Conservation (phyloP, 371 early-diverging fungal genomes). For the Batkoa obscura region DNA sequence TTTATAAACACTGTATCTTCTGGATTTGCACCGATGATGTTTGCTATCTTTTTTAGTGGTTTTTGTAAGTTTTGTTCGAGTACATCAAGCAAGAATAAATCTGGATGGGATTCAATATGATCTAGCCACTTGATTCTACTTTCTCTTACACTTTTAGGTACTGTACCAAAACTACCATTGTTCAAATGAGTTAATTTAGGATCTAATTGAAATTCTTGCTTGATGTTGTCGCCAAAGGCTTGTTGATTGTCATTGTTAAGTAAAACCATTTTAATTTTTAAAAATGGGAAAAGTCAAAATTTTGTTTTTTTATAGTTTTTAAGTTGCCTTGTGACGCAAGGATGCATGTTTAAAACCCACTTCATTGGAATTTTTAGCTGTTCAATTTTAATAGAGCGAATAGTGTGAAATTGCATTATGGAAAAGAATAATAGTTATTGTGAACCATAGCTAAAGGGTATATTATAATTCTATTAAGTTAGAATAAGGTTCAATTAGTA, state of each 20-base stretch:
- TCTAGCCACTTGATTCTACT: slow-evolving; percentile 5
- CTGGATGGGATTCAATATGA: slow-evolving; percentile 6
- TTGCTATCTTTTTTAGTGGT: slow-evolving; percentile 12
- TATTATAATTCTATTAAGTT: too few relatives aligned
- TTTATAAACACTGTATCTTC: slow-evolving; percentile 16
- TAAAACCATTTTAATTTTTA: too few relatives aligned
- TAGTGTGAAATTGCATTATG: too few relatives aligned
- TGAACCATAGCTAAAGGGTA: too few relatives aligned
- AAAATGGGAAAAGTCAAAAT: too few relatives aligned
- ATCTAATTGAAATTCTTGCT: slow-evolving; percentile 13
- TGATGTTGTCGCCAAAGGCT: slow-evolving; percentile 9
- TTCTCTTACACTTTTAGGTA: slow-evolving; percentile 6
- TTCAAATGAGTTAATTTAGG: slow-evolving; percentile 6
- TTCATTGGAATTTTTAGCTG: too few relatives aligned
- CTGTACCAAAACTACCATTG: slow-evolving; percentile 8
- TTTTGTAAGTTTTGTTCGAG: slow-evolving; percentile 7
- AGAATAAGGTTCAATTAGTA: too few relatives aligned
- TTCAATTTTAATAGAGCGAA: too few relatives aligned
- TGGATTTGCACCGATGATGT: slow-evolving; percentile 12
- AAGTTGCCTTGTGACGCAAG: too few relatives aligned
- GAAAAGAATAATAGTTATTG: too few relatives aligned
- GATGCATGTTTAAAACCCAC: too few relatives aligned
- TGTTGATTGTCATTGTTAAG: slow-evolving; percentile 13
- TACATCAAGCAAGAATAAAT: slow-evolving; percentile 3
- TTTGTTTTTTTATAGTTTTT: too few relatives aligned